phyloP scores from a whole-genome alignment of 2,329 filamentous ascomycete genomes.

The Neofusicoccum kwambonambiense region DNA sequence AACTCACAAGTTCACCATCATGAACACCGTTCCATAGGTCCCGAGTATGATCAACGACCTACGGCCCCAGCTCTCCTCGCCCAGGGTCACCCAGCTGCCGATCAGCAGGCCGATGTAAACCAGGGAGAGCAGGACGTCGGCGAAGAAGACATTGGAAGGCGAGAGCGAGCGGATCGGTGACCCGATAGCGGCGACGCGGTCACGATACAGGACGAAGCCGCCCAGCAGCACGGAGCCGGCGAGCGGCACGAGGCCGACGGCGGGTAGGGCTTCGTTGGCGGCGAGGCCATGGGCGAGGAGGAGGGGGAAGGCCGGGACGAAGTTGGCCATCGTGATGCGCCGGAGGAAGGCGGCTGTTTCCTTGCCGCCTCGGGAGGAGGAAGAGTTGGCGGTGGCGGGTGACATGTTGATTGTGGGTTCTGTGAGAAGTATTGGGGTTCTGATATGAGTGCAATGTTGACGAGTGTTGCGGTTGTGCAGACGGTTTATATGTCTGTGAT shows the following conservation, averaged over 20 bases:
- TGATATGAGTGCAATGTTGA: too few relatives aligned
- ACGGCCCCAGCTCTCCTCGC: neutral
- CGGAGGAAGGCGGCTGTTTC: neutral
- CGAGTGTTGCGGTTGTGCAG: too few relatives aligned
- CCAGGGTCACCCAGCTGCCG: neutral
- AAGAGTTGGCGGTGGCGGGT: neutral
- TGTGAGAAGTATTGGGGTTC: neutral
- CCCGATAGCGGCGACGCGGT: neutral
- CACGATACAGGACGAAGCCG: neutral
- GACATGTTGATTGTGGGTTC: neutral
- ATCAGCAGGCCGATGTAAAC: neutral
- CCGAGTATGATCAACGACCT: neutral
- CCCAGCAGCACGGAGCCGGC: neutral
- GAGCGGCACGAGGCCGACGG: slow-evolving; percentile 1
- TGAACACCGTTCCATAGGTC: neutral
- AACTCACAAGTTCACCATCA: neutral
- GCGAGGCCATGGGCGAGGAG: slow-evolving; percentile 5
- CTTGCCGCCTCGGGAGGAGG: too few relatives aligned
- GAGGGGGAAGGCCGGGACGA: neutral
- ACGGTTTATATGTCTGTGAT: too few relatives aligned
- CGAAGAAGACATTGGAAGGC: neutral
- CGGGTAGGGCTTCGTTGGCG: neutral
- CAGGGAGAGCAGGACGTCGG: neutral
- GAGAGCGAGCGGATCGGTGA: neutral
- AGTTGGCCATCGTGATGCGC: neutral